A percentile compares a stretch with the other conserved stretches of the same genome.
phyloP scores from a whole-genome alignment of 2,329 filamentous ascomycete species.

The Sporothrix mexicana region DNA sequence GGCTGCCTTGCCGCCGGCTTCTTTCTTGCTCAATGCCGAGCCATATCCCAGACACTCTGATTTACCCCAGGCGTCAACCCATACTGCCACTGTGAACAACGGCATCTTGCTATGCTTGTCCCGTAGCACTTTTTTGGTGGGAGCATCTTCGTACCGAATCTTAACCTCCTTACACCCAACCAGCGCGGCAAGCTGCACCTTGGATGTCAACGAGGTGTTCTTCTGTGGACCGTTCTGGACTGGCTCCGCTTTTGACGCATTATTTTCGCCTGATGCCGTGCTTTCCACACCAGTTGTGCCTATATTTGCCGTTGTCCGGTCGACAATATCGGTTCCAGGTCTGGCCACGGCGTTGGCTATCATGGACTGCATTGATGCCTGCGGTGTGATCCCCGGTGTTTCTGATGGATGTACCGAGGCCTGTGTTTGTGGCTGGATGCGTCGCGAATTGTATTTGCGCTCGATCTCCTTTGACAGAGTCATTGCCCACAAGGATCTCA shows the following conservation, averaged over 20 bases:
- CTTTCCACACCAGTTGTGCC: background rate
- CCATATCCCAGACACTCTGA: constrained; percentile 66
- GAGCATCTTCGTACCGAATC: constrained; percentile 66
- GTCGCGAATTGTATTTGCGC: constrained; percentile 47
- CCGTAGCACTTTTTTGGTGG: constrained; percentile 55
- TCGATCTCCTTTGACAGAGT: constrained; percentile 63
- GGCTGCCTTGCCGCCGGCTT: constrained; percentile 72
- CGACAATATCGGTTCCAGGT: background rate
- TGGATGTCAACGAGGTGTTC: constrained; percentile 46
- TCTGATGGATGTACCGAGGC: background rate
- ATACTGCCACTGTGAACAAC: constrained; percentile 67
- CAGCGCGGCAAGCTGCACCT: constrained; percentile 57
- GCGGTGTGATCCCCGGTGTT: background rate
- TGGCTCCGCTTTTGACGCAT: background rate
- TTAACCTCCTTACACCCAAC: constrained; percentile 64
- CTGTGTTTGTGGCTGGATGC: constrained; percentile 33
- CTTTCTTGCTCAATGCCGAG: constrained; percentile 68
- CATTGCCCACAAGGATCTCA: constrained; percentile 75
- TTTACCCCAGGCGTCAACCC: constrained; percentile 72
- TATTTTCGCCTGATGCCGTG: background rate
- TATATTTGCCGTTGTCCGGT: background rate
- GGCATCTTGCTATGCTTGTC: constrained; percentile 61
- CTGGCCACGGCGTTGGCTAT: background rate
- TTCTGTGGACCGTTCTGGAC: background rate
- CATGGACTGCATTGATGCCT: background rate